Evolutionary conservation across 225 moss, liverwort and hornwort genomes (phyloP), one percentile per base, ranked within the genome.

Genomic region (Neckera pumila): DNA sequence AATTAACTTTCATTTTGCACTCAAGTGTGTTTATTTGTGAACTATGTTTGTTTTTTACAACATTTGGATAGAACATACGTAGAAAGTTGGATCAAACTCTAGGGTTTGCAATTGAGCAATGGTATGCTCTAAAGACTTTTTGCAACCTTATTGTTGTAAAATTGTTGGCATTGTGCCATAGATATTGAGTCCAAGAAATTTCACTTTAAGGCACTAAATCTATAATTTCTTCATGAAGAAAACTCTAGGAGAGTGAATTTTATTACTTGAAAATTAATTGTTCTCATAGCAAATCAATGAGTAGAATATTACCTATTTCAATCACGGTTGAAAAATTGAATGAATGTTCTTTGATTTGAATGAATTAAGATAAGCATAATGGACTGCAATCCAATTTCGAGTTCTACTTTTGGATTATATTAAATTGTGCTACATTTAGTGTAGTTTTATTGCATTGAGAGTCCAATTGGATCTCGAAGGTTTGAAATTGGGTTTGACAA

Each of bases 371-470:
- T 47, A 4, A 47, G 9, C 6, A 45, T 28, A 10, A 43, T 45
- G 3, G 7, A 30, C 2, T 45, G 2, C 7, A 18, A 45, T 2
- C 6, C 17, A 30, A 47, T 47, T 43, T 43, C 0, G 2, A 72
- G 2, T 27, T 27, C 15, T 16, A 43, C 2, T 43, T 43, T 74
- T 30, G 30, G 1, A 30, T 47, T 73, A 6, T 2, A 11, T 42
- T 42, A 0, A 1, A 9, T 45, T 45, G 10, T 30, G 26, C 1
- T 0, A 1, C 26, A 15, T 42, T 42, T 2, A 26, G 0, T 42
- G 2, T 17, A 45, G 10, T 28, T 45, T 30, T 45, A 45, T 45
- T 43, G 28, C 17, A 27, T 28, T 16, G 28, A 43, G 1, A 17
- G 2, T 28, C 9, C 16, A 72, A 27, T 27, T 43, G 7, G 8